Percentiles rank a stretch among this genome's conserved stretches.
Conservation (phyloP, 257 asterid species). For the Nicotiana knightiana region DNA sequence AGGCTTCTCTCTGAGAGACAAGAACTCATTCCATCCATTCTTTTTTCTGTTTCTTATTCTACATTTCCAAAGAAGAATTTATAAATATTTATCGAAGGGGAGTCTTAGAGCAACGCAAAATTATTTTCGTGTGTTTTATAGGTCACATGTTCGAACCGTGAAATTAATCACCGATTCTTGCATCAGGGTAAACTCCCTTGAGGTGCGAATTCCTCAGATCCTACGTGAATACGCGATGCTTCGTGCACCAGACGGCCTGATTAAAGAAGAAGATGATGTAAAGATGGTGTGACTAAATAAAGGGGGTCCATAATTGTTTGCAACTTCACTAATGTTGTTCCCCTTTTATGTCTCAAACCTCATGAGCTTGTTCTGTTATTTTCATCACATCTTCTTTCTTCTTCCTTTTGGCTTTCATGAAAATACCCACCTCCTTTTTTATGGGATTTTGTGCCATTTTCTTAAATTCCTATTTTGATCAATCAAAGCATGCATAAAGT, state of each 20-base stretch:
- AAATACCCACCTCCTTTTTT: background rate
- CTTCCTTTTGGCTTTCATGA: background rate
- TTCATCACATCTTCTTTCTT: background rate
- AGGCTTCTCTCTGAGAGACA: slow-evolving; percentile 23
- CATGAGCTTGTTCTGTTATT: slow-evolving; percentile 24
- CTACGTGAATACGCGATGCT: no score
- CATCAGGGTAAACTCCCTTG: no score
- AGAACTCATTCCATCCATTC: background rate
- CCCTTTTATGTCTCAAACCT: slow-evolving; percentile 36
- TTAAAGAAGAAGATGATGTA: background rate
- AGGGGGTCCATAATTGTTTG: slow-evolving; percentile 25
- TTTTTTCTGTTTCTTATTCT: background rate
- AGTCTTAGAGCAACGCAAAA: no score
- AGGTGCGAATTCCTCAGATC: no score
- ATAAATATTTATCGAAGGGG: background rate
- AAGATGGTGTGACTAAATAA: slow-evolving; percentile 16
- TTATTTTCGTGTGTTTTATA: accelerated
- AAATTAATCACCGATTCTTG: accelerated
- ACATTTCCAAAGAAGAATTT: background rate
- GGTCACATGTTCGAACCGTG: accelerated
- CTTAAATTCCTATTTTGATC: background rate
- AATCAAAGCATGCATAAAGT: slow-evolving; percentile 11
- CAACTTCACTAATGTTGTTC: slow-evolving; percentile 29
- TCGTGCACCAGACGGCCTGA: accelerated
- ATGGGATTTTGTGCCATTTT: slow-evolving; percentile 2